Percentiles rank a stretch among this genome's conserved stretches.
Evolutionary conservation across 1,284 basidiomycete genomes (phyloP).

Genomic region (Irpex sp.): DNA sequence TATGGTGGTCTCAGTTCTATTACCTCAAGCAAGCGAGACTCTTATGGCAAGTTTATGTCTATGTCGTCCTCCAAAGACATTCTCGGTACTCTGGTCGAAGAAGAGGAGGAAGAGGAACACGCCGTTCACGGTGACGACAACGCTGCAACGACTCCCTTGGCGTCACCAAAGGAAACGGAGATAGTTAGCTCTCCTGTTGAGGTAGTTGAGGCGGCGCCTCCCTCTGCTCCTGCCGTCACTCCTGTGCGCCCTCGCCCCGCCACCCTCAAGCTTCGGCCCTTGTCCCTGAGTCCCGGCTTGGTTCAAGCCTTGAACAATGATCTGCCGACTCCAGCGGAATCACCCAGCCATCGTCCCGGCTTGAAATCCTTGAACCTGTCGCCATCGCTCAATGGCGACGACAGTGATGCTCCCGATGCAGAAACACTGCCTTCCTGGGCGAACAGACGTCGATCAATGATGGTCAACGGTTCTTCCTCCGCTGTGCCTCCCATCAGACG

Average conservation of each 20-base stretch:
- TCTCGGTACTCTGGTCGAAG: constrained; percentile 70
- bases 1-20: constrained; percentile 34
- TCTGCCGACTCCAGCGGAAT: constrained; percentile 49
- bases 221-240: constrained; percentile 31
- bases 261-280: constrained; percentile 61
- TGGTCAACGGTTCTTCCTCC: constrained; percentile 20
- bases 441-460: constrained; percentile 25
- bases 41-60: constrained; percentile 60
- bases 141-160: constrained; percentile 14
- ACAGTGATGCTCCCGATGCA: constrained; percentile 21
- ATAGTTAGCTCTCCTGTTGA: constrained; percentile 14
- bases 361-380: constrained; percentile 47
- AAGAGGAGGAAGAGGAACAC: constrained; percentile 75
- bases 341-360: constrained; percentile 37
- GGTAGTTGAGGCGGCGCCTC: constrained; percentile 23
- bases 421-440: constrained; percentile 12
- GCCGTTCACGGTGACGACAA: constrained; percentile 21
- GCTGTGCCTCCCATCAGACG: constrained; percentile 19
- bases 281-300: constrained; percentile 55
- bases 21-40: constrained; percentile 65
- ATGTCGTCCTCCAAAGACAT: constrained; percentile 65
- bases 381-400: constrained; percentile 25
- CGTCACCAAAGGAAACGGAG: constrained; percentile 1
- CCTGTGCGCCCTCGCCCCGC: constrained; percentile 52
- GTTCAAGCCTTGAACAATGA: constrained; percentile 31